A percentile compares a stretch with the other conserved stretches of the same genome.
phyloP scores from a whole-genome alignment of 1,284 basidiomycete genomes.

The Ganoderma leucocontextum region DNA sequence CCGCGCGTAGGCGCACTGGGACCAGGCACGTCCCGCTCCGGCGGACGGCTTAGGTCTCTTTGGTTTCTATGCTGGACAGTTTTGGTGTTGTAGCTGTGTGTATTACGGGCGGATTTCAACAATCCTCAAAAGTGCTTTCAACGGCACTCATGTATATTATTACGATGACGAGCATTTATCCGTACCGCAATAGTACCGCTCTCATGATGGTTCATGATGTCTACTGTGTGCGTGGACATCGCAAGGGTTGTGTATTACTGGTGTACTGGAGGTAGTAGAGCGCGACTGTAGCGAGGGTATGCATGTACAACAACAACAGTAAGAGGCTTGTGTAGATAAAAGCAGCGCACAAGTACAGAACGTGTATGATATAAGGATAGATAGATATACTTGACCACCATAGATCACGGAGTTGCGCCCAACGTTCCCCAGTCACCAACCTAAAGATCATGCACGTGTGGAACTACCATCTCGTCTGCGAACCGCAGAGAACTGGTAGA shows the following conservation, averaged over 20 bases:
- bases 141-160: slow-evolving; percentile 36
- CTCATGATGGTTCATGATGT: slow-evolving; percentile 15
- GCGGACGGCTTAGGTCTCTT: slow-evolving; percentile 10
- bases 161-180: slow-evolving; percentile 29
- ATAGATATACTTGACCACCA: not conserved
- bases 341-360: not conserved
- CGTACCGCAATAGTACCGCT: slow-evolving; percentile 16
- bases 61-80: slow-evolving; percentile 25
- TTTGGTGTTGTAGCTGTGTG: slow-evolving; percentile 21
- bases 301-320: not conserved
- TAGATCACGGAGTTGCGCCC: not conserved
- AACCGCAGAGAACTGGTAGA: slow-evolving; percentile 24
- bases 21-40: slow-evolving; percentile 25
- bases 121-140: slow-evolving; percentile 44
- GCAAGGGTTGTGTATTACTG: not conserved
- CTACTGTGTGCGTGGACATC: not conserved
- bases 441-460: slow-evolving; percentile 32
- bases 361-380: not conserved
- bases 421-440: not conserved
- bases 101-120: slow-evolving; percentile 44
- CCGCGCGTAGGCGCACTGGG: slow-evolving; percentile 23
- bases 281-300: not conserved
- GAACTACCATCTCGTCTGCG: slow-evolving; percentile 47
- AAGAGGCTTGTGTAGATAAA: not conserved
- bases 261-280: not conserved